Conservation (phyloP, 345 rosid genomes). For the Viola odorata region DNA sequence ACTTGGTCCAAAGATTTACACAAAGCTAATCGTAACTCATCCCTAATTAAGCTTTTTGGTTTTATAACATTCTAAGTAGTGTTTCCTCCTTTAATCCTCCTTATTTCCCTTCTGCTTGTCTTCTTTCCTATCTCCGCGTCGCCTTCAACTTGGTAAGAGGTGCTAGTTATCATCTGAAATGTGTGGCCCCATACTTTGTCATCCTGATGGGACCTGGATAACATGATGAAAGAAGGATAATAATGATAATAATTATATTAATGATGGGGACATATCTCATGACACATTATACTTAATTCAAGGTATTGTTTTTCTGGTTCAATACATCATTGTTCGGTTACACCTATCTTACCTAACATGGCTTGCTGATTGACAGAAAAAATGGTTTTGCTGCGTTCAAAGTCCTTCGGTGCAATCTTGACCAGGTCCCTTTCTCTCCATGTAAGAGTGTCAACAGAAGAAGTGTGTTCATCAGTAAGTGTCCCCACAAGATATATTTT, state of each 20-base stretch:
- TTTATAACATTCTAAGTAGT: too few species aligned
- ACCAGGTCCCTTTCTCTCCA: constrained; percentile 17
- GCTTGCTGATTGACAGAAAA: constrained; percentile 48
- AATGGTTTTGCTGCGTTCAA: constrained; percentile 90
- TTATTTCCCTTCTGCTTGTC: neutral
- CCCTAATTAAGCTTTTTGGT: too few species aligned
- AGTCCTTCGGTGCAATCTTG: constrained; percentile 65
- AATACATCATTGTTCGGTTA: too few species aligned
- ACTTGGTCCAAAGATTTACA: too few species aligned
- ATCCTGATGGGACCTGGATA: too few species aligned
- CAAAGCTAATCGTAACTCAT: too few species aligned
- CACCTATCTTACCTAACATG: constrained; percentile 6
- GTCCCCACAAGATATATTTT: constrained; percentile 33
- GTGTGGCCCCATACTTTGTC: neutral
- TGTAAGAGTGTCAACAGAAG: constrained; percentile 26
- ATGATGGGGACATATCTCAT: too few species aligned
- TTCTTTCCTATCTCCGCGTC: neutral
- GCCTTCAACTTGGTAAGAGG: neutral
- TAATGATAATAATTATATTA: too few species aligned
- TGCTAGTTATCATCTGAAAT: neutral
- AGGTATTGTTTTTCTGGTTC: too few species aligned
- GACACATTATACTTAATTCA: too few species aligned
- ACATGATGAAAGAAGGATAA: too few species aligned
- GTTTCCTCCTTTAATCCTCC: too few species aligned
- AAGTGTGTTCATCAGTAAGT: constrained; percentile 28